Evolutionary conservation across 140 eudicot species (phyloP).

Genomic region (Senecio squalidus): DNA sequence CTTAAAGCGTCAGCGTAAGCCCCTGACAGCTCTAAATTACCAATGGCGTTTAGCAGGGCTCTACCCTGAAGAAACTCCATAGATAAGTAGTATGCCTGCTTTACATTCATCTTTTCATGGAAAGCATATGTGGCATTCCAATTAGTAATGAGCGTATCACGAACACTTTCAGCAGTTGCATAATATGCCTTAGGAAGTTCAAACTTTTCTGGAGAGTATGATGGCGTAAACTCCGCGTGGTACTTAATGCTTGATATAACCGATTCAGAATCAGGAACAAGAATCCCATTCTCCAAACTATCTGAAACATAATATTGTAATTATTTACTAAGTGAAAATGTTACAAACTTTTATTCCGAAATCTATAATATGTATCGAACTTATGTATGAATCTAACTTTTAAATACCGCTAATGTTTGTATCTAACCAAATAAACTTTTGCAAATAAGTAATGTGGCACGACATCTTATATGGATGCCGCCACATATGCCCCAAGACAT

Average conservation of each 20-base stretch:
- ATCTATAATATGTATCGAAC: too few relatives aligned
- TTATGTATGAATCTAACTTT: too few relatives aligned
- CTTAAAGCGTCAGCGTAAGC: conserved; percentile 80
- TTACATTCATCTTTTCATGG: conserved; percentile 66
- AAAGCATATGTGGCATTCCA: conserved; percentile 80
- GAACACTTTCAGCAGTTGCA: conserved; percentile 90
- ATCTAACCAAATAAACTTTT: too few relatives aligned
- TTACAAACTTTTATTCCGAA: too few relatives aligned
- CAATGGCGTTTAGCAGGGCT: conserved; percentile 87
- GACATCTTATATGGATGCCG: too few relatives aligned
- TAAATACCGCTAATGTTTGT: too few relatives aligned
- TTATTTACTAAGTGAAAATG: too few relatives aligned
- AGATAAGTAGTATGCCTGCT: conserved; percentile 88
- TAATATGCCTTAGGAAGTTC: conserved; percentile 74
- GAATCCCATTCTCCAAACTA: conserved; percentile 26
- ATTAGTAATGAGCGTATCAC: conserved; percentile 64
- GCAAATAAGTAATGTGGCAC: too few relatives aligned
- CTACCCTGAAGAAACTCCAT: conserved; percentile 99
- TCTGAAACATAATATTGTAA: too few relatives aligned
- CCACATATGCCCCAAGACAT: too few relatives aligned
- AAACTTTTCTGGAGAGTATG: conserved; percentile 61
- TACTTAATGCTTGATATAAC: conserved; percentile 76
- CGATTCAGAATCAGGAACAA: conserved; percentile 56
- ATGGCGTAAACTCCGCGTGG: conserved; percentile 91
- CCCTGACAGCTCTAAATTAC: conserved; percentile 82